These are phyloP conservation scores for Phylloporus rhodoxanthus DNA, from an alignment of 768 basidiomycete genomes.

Conservation along the genomic window DNA sequence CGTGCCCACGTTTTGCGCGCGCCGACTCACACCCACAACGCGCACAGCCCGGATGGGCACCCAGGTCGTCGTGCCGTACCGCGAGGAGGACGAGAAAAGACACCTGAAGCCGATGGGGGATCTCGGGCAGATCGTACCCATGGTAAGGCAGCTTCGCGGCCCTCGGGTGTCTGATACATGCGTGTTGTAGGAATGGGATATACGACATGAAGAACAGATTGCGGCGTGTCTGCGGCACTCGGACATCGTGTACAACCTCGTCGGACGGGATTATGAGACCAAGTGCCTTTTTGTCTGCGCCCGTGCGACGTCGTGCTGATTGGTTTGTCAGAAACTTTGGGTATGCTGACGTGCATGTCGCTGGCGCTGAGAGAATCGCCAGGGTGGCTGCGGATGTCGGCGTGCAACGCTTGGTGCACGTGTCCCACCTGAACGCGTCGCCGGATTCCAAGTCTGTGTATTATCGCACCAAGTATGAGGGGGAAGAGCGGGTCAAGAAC, in stretches of 20 bases:
- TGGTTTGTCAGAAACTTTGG: conserved; percentile 69
- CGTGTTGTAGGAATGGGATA: conserved; percentile 82
- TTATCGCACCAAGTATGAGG: conserved; percentile 85
- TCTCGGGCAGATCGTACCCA: conserved; percentile 89
- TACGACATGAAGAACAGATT: conserved; percentile 84
- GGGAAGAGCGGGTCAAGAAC: conserved; percentile 79
- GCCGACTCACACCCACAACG: conserved; percentile 1
- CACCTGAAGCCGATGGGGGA: conserved; percentile 92
- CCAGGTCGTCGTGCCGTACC: conserved; percentile 90
- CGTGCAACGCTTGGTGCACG: conserved; percentile 82
- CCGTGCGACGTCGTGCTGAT: conserved; percentile 10
- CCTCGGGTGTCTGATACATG: conserved; percentile 6
- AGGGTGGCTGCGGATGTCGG: conserved; percentile 69
- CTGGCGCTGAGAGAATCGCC: conserved; percentile 83
- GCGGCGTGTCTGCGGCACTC: conserved; percentile 92
- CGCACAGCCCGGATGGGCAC: conserved; percentile 82
- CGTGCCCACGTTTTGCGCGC: background rate
- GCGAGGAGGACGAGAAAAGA: conserved; percentile 90
- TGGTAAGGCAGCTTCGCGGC: conserved; percentile 48
- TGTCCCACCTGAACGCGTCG: conserved; percentile 92
- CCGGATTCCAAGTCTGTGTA: conserved; percentile 71
- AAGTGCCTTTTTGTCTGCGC: conserved; percentile 52
- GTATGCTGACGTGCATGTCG: conserved; percentile 73
- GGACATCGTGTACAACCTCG: conserved; percentile 94
- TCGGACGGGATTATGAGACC: conserved; percentile 91